Percentiles rank a stretch among this genome's conserved stretches.
Conservation (phyloP, 1,284 basidiomycete genomes). For the Ceratobasidium sp. region DNA sequence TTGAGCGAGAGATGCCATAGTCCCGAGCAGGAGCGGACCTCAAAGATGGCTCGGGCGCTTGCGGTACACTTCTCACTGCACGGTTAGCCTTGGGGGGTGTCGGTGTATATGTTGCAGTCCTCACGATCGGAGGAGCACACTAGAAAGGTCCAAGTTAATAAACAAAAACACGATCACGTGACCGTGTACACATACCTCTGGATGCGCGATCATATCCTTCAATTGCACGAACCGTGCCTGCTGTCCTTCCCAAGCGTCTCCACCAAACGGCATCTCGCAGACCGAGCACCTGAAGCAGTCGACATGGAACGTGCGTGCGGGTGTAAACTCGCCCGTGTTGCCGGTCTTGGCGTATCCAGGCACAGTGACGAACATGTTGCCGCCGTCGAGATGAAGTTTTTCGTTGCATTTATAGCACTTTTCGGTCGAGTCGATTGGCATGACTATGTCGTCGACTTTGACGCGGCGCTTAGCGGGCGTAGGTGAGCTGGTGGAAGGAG, state of each 20-base stretch:
- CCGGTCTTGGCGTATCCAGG: slow-evolving; percentile 44
- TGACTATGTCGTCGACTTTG: slow-evolving; percentile 40
- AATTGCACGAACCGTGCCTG: slow-evolving; percentile 42
- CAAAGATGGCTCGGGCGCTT: slow-evolving; percentile 22
- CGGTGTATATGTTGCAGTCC: slow-evolving; percentile 42
- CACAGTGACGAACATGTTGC: slow-evolving; percentile 44
- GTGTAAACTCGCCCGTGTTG: slow-evolving; percentile 40
- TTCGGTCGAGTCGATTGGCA: slow-evolving; percentile 44
- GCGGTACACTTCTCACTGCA: slow-evolving; percentile 25
- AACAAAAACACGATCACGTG: slow-evolving; percentile 30
- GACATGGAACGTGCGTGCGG: slow-evolving; percentile 39
- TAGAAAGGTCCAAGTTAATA: not conserved
- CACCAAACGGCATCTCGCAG: slow-evolving; percentile 41
- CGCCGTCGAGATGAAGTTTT: slow-evolving; percentile 41
- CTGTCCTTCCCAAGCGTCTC: slow-evolving; percentile 43
- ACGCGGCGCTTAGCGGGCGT: slow-evolving; percentile 30
- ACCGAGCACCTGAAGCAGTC: slow-evolving; percentile 44
- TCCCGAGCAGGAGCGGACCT: slow-evolving; percentile 31
- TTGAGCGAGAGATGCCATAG: slow-evolving; percentile 12
- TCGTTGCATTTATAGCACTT: slow-evolving; percentile 29
- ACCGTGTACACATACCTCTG: slow-evolving; percentile 38
- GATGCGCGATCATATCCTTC: slow-evolving; percentile 44
- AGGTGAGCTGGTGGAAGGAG: slow-evolving; percentile 17
- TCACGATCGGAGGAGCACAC: slow-evolving; percentile 44
- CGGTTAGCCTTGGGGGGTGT: slow-evolving; percentile 29